Base-by-base conservation (phyloP, 331 rosid genomes). In the Malus hybrid region DNA sequence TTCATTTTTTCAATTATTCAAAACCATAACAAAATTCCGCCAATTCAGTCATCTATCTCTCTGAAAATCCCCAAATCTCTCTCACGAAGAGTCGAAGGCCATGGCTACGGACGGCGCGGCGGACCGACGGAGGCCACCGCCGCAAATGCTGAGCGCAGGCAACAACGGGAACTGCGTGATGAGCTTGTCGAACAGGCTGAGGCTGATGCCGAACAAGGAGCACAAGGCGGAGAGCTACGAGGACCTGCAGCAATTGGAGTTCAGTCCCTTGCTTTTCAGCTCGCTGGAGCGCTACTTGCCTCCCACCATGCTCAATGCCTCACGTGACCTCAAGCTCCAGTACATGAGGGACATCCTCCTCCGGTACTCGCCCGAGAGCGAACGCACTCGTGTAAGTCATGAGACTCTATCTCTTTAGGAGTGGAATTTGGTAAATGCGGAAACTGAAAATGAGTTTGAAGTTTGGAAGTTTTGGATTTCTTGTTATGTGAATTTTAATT, bases 231-330 rank as follows among this genome's bases (percentile, higher is more conserved):
- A 94, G 8, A 87, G 75, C 78, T 94, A 94, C 50, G 95, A 88
- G 11, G 98, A 86, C 74, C 73, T 94, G 55, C 84, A 79, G 80
- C 76, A 15, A 5, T 72, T 85, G 87, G 97, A 90, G 58, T 91
- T 90, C 79, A 85, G 87, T 57, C 98, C 93, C 13, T 83, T 87
- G 6, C 88, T 94, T 20, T 88, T 88, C 85, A 87, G 87, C 80
- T 86, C 89, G 22, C 96, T 94, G 19, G 98, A 94, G 80, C 88
- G 71, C 74, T 85, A 94, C 83, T 77, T 94, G 74, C 96, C 98
- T 56, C 77, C 72, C 14, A 74, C 75, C 61, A 68, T 91, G 87
- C 94, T 90, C 74, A 63, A 57, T 79, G 82, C 58, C 3, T 52
- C 96, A 1, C 94, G 96, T 4, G 96, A 91, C 14, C 70, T 76